Conservation (phyloP, 306 rosid species). For the Arachis hypogaea region DNA sequence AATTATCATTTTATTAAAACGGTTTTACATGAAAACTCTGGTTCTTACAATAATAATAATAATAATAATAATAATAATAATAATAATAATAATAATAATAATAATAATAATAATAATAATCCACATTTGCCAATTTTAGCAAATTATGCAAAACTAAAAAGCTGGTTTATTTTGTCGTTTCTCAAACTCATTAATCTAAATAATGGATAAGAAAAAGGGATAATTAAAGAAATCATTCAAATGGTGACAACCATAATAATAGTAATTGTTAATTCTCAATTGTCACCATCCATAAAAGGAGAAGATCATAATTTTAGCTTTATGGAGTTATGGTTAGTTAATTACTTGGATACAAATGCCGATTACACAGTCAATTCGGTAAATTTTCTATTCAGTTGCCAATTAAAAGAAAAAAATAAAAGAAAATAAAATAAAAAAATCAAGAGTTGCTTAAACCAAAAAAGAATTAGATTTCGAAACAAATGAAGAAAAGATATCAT, state of each 20-base stretch:
- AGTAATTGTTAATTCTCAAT: conserved; percentile 2
- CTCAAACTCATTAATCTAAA: not conserved
- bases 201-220: not conserved
- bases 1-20: no score
- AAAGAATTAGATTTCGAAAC: no score
- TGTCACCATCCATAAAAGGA: not conserved
- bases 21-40: no score
- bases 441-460: no score
- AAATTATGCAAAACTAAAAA: conserved; percentile 2
- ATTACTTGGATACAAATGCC: not conserved
- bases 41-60: no score
- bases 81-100: not conserved
- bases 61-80: no score
- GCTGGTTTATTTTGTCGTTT: not conserved
- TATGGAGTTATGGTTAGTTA: not conserved
- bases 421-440: not conserved
- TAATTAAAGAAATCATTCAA: not conserved
- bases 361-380: not conserved
- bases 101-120: not conserved
- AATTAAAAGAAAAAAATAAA: not conserved
- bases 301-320: conserved; percentile 10
- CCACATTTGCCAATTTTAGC: not conserved
- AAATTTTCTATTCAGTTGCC: conserved; percentile 9
- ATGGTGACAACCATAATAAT: not conserved
- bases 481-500: not conserved